phyloP scores from a whole-genome alignment of 768 basidiomycete species.

The Agrocybe praecox region DNA sequence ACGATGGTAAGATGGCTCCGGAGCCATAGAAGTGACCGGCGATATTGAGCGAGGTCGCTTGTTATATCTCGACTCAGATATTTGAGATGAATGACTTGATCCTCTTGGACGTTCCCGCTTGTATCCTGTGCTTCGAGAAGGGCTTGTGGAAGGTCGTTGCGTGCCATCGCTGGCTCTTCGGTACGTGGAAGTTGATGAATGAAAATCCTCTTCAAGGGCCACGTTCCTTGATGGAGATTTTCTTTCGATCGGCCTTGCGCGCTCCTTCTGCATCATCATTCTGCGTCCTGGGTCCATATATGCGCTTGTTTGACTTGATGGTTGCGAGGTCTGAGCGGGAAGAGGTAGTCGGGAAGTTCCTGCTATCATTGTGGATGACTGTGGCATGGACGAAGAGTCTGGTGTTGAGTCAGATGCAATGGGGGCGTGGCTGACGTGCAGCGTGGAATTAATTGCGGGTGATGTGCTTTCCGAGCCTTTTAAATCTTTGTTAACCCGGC shows the following conservation, averaged over 20 bases:
- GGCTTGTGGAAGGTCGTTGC: no score
- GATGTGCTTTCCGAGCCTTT: not conserved
- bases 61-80: not conserved
- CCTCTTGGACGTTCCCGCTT: not conserved
- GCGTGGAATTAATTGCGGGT: not conserved
- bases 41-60: not conserved
- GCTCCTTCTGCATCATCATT: no score
- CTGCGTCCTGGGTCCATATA: not conserved
- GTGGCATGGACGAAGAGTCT: not conserved
- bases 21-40: not conserved
- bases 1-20: not conserved
- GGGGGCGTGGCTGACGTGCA: not conserved
- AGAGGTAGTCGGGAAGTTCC: not conserved
- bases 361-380: not conserved
- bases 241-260: no score
- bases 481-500: conserved; percentile 11
- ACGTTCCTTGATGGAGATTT: no score
- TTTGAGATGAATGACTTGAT: not conserved
- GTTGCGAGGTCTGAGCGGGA: not conserved
- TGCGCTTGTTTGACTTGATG: not conserved
- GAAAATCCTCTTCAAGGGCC: no score
- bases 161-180: no score
- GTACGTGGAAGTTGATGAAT: no score
- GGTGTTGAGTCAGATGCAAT: not conserved
- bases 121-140: not conserved